Evolutionary conservation across 306 rosid genomes (phyloP).

Genomic region (Cicer chorassanicum): DNA sequence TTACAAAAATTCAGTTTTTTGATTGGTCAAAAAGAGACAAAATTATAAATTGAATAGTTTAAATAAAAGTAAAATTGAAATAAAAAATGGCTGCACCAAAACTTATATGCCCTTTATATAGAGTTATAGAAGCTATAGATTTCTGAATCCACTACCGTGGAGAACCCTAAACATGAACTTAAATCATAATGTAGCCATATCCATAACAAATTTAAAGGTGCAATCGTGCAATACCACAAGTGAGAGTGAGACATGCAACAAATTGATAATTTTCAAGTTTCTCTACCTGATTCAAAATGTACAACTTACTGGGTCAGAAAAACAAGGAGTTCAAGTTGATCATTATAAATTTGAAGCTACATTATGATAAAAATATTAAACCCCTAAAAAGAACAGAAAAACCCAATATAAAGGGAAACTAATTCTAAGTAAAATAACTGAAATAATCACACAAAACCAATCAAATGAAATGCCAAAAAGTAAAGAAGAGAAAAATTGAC

Average conservation of each 20-base stretch:
- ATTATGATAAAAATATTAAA: background rate
- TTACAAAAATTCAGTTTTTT: no score
- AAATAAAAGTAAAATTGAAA: no score
- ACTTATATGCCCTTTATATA: no score
- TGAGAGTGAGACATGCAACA: no score
- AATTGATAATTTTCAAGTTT: constrained; percentile 7
- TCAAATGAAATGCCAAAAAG: background rate
- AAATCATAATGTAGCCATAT: background rate
- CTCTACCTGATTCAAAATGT: constrained; percentile 3
- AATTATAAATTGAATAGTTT: no score
- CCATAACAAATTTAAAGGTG: constrained; percentile 18
- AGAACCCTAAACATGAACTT: constrained; percentile 31
- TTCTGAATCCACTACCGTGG: no score
- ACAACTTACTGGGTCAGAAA: background rate
- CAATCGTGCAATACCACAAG: no score
- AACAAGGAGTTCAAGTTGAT: constrained; percentile 1
- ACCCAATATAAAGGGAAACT: background rate
- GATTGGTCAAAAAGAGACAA: no score
- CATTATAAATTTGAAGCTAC: constrained; percentile 3
- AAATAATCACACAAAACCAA: background rate
- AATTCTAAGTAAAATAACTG: constrained; percentile 18
- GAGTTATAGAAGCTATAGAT: no score
- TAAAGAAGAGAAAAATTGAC: constrained; percentile 41
- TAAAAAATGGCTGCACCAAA: no score
- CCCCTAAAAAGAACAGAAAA: background rate